These are phyloP conservation scores for Letharia columbiana DNA, from an alignment of 495 filamentous ascomycete genomes.

Conservation along the genomic window DNA sequence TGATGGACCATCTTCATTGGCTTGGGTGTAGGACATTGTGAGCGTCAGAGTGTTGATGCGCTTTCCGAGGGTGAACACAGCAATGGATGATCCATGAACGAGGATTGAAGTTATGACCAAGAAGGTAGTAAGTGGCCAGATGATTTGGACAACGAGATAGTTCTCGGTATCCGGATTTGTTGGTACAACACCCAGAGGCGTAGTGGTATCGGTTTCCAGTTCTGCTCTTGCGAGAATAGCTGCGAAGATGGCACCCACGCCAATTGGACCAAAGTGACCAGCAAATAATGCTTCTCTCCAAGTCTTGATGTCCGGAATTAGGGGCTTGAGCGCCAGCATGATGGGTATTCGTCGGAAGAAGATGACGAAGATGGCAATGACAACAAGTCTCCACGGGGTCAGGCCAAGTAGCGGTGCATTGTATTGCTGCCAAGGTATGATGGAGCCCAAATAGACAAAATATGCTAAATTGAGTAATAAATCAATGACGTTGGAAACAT, in stretches of 20 bases:
- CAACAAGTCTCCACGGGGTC: slow-evolving; percentile 76
- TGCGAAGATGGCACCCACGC: slow-evolving; percentile 94
- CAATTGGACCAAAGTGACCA: slow-evolving; percentile 96
- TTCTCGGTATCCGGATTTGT: slow-evolving; percentile 55
- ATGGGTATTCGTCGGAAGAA: slow-evolving; percentile 95
- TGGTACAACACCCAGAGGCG: slow-evolving; percentile 50
- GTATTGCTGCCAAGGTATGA: slow-evolving; percentile 89
- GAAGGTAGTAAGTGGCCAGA: slow-evolving; percentile 96
- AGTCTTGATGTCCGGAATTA: slow-evolving; percentile 95
- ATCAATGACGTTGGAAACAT: slow-evolving; percentile 99
- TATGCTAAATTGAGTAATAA: slow-evolving; percentile 93
- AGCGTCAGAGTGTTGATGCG: slow-evolving; percentile 95
- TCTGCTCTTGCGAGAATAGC: slow-evolving; percentile 87
- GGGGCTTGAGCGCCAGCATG: slow-evolving; percentile 83
- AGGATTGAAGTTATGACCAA: slow-evolving; percentile 90
- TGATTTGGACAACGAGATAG: slow-evolving; percentile 64
- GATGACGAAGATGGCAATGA: slow-evolving; percentile 85
- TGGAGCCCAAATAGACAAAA: slow-evolving; percentile 94
- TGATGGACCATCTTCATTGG: slow-evolving; percentile 76
- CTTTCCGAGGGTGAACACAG: slow-evolving; percentile 96
- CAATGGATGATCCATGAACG: slow-evolving; percentile 95
- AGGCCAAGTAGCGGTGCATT: slow-evolving; percentile 63
- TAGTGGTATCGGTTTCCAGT: slow-evolving; percentile 61
- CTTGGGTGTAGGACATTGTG: slow-evolving; percentile 89
- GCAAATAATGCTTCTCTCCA: slow-evolving; percentile 98